A percentile compares a stretch with the other conserved stretches of the same genome.
These are phyloP conservation scores for Colletotrichum salicis DNA, from an alignment of 2,329 filamentous ascomycete genomes.

Conservation along the genomic window DNA sequence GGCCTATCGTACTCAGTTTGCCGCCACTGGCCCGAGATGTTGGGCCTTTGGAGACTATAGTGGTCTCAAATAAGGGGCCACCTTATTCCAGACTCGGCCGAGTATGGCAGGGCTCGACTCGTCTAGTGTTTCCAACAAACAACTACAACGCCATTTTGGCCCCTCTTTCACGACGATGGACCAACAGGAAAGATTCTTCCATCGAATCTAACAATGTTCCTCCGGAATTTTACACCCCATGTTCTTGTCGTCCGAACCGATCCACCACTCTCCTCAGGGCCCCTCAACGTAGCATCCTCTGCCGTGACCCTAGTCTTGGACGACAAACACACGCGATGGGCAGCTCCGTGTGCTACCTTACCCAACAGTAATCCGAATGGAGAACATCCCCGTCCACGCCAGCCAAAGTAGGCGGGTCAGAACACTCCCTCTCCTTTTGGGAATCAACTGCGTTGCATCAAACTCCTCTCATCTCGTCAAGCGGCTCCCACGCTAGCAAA, in stretches of 20 bases:
- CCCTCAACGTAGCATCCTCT: conserved; percentile 4
- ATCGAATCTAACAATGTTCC: not conserved
- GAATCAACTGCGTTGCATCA: not conserved
- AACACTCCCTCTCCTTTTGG: conserved; percentile 5
- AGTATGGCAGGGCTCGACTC: conserved; percentile 6
- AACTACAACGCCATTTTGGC: conserved; percentile 8
- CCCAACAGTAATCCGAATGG: conserved; percentile 2
- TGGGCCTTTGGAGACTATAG: not conserved
- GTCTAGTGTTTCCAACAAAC: conserved; percentile 29
- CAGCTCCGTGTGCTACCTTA: not conserved
- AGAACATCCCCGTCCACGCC: not conserved
- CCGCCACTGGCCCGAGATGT: not conserved
- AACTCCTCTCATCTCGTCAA: conserved; percentile 18
- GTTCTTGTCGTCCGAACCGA: not conserved
- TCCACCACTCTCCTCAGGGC: not conserved
- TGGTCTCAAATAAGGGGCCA: conserved; percentile 11
- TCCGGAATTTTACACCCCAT: not conserved
- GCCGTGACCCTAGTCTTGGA: not conserved
- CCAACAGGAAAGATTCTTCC: conserved; percentile 14
- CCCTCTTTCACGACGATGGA: conserved; percentile 12
- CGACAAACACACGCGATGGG: not conserved
- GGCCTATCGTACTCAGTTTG: not conserved
- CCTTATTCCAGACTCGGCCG: conserved; percentile 21
- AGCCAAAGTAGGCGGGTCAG: not conserved
- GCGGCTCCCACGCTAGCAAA: not conserved